phyloP scores from a whole-genome alignment of 768 basidiomycete species.

The Clitopilus hobsonii region DNA sequence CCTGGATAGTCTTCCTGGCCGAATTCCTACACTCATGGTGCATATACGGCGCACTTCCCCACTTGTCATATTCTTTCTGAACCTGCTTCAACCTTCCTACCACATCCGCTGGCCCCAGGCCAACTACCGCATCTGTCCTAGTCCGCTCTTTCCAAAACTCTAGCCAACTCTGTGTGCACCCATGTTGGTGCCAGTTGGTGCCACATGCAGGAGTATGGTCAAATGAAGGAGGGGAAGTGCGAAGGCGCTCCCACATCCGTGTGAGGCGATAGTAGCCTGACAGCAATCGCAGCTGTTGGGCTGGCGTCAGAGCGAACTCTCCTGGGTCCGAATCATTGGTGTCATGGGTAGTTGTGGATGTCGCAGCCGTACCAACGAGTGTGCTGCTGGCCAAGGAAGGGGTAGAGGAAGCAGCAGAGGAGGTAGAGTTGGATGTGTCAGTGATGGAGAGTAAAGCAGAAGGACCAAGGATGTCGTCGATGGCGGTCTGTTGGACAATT shows the following conservation, averaged over 20 bases:
- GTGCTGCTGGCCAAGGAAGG: not conserved
- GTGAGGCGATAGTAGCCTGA: slow-evolving; percentile 69
- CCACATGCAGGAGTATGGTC: slow-evolving; percentile 61
- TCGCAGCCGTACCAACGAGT: slow-evolving; percentile 16
- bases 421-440: not conserved
- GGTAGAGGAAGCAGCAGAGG: not conserved
- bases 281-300: slow-evolving; percentile 62
- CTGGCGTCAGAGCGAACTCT: slow-evolving; percentile 39
- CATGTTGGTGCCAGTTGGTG: slow-evolving; percentile 68
- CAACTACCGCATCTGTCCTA: slow-evolving; percentile 53
- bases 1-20: slow-evolving; percentile 53
- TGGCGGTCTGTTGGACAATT: slow-evolving; percentile 31
- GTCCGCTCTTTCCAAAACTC: slow-evolving; percentile 82
- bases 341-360: not conserved
- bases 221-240: slow-evolving; percentile 52
- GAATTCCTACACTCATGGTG: slow-evolving; percentile 64
- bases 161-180: slow-evolving; percentile 67
- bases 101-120: slow-evolving; percentile 60
- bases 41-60: slow-evolving; percentile 76
- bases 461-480: slow-evolving; percentile 21
- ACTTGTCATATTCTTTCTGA: slow-evolving; percentile 63
- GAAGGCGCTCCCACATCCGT: slow-evolving; percentile 60
- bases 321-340: slow-evolving; percentile 28
- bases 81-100: slow-evolving; percentile 59
- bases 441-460: slow-evolving; percentile 6